Percentiles rank a stretch among this genome's conserved stretches.
Evolutionary conservation across 73 alveolate genomes (phyloP).

Genomic region (Paramecium bursaria): DNA sequence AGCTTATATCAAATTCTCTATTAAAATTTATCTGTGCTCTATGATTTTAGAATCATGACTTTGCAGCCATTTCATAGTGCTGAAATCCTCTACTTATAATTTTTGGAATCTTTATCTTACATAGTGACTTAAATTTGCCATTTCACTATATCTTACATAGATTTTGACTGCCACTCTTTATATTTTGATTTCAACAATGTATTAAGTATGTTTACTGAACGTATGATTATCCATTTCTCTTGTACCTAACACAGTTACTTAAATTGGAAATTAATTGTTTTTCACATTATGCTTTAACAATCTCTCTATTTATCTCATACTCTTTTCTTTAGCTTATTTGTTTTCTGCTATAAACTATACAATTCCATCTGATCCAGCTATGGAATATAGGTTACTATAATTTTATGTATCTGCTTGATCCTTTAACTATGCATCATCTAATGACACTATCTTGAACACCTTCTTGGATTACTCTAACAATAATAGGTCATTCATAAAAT

Average conservation of each 20-base stretch:
- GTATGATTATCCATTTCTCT: conserved; percentile 32
- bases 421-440: too few relatives aligned
- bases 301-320: too few relatives aligned
- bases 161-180: conserved; percentile 29
- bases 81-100: conserved; percentile 10
- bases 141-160: conserved; percentile 46
- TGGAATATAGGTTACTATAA: too few relatives aligned
- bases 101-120: conserved; percentile 14
- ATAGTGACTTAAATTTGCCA: background rate
- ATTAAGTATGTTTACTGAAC: conserved; percentile 37
- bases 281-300: too few relatives aligned
- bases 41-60: conserved; percentile 32
- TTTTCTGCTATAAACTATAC: too few relatives aligned
- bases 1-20: conserved; percentile 32
- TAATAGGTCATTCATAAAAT: too few relatives aligned
- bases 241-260: conserved; percentile 36
- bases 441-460: too few relatives aligned
- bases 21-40: conserved; percentile 27
- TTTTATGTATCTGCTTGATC: too few relatives aligned
- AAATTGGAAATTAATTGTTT: conserved; percentile 49
- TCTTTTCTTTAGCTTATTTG: too few relatives aligned
- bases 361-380: too few relatives aligned
- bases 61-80: conserved; percentile 6
- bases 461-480: too few relatives aligned
- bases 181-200: conserved; percentile 40